These are phyloP conservation scores for Podaxis sp. DNA, from an alignment of 768 basidiomycete genomes.

Conservation along the genomic window DNA sequence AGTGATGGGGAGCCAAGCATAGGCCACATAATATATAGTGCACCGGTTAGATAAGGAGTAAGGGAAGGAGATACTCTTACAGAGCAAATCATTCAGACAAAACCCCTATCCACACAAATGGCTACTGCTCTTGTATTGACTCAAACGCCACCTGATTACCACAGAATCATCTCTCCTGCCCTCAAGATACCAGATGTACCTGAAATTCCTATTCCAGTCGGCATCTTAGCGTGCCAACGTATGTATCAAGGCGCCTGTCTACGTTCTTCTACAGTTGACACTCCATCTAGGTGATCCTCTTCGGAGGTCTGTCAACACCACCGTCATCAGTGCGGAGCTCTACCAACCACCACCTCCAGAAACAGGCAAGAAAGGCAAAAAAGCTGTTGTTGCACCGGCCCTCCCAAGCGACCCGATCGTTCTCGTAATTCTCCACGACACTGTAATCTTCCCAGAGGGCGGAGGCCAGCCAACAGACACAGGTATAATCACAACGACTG, in stretches of 20 bases:
- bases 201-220: slow-evolving; percentile 61
- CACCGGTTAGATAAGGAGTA: neutral
- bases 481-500: slow-evolving; percentile 46
- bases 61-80: neutral
- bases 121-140: slow-evolving; percentile 45
- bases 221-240: slow-evolving; percentile 81
- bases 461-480: slow-evolving; percentile 81
- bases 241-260: slow-evolving; percentile 17
- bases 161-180: slow-evolving; percentile 60
- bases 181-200: slow-evolving; percentile 54
- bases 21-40: neutral
- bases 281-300: slow-evolving; percentile 65
- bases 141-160: slow-evolving; percentile 55
- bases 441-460: slow-evolving; percentile 80
- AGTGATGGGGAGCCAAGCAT: slow-evolving; percentile 4
- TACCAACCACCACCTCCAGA: slow-evolving; percentile 40
- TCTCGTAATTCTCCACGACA: slow-evolving; percentile 73
- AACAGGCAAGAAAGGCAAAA: slow-evolving; percentile 51
- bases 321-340: slow-evolving; percentile 49
- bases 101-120: slow-evolving; percentile 24
- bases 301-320: slow-evolving; percentile 55
- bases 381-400: slow-evolving; percentile 50
- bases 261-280: neutral
- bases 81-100: neutral
- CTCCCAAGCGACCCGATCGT: slow-evolving; percentile 48